Percentiles rank a stretch among this genome's conserved stretches.
These are phyloP conservation scores for Nothophoma quercina DNA, from an alignment of 2,329 filamentous ascomycete genomes.

Conservation along the genomic window DNA sequence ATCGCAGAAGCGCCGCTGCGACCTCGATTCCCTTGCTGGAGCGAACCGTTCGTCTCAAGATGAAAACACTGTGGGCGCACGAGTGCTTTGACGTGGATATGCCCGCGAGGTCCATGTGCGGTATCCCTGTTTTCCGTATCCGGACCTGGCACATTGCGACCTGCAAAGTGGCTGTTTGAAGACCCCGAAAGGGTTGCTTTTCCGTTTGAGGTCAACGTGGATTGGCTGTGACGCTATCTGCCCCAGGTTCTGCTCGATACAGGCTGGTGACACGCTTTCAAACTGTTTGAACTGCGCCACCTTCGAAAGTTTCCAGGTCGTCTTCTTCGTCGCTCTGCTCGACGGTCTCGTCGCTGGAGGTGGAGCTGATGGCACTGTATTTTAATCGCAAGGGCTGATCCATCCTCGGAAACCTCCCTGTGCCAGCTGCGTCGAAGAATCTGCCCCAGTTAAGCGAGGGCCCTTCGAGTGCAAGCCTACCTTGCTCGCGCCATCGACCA, in stretches of 20 bases:
- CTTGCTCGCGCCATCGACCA: constrained; percentile 39
- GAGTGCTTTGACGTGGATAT: background rate
- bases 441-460: constrained; percentile 34
- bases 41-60: constrained; percentile 10
- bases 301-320: constrained; percentile 1
- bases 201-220: background rate
- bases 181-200: constrained; percentile 8
- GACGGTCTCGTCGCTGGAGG: background rate
- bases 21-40: constrained; percentile 15
- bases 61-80: constrained; percentile 3
- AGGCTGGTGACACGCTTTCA: constrained; percentile 1
- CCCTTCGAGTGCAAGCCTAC: constrained; percentile 31
- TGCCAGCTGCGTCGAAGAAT: constrained; percentile 21
- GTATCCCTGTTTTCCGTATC: background rate
- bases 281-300: constrained; percentile 8
- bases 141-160: constrained; percentile 21
- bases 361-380: constrained; percentile 6
- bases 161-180: constrained; percentile 23
- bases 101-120: background rate
- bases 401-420: constrained; percentile 13
- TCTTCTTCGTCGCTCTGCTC: constrained; percentile 9
- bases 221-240: constrained; percentile 1
- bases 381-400: constrained; percentile 12
- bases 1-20: constrained; percentile 16
- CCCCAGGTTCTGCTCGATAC: background rate